Conservation (phyloP, 2,329 filamentous ascomycete genomes). For the Arthrobotrys sphaeroides region DNA sequence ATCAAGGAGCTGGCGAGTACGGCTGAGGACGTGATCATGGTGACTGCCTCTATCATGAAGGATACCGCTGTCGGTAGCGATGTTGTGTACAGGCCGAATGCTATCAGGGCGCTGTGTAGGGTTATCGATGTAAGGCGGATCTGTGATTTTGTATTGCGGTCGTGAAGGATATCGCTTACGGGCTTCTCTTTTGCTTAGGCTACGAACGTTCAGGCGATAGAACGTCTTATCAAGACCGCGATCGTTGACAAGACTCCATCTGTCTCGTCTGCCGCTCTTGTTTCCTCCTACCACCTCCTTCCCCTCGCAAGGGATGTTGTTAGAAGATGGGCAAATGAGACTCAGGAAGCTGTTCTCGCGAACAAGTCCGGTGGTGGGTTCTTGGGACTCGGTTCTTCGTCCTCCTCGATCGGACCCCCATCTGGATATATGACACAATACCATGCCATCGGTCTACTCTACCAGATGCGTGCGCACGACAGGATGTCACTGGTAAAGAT, state of each 20-base stretch:
- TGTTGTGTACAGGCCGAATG: slow-evolving; percentile 91
- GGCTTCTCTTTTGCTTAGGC: slow-evolving; percentile 67
- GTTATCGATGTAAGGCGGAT: slow-evolving; percentile 80
- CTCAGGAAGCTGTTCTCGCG: slow-evolving; percentile 91
- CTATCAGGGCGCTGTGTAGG: slow-evolving; percentile 91
- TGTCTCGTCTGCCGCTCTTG: slow-evolving; percentile 92
- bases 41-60: slow-evolving; percentile 99
- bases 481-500: slow-evolving; percentile 99
- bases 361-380: slow-evolving; percentile 87
- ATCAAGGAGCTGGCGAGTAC: slow-evolving; percentile 97
- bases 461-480: slow-evolving; percentile 97
- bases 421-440: slow-evolving; percentile 99
- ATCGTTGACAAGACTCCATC: slow-evolving; percentile 99
- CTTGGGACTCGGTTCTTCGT: slow-evolving; percentile 86
- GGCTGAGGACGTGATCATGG: slow-evolving; percentile 99
- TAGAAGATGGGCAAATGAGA: slow-evolving; percentile 97
- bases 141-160: neutral
- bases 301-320: slow-evolving; percentile 96
- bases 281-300: slow-evolving; percentile 96
- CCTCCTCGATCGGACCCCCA: slow-evolving; percentile 78
- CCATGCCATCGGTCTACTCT: slow-evolving; percentile 94
- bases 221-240: slow-evolving; percentile 97
- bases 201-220: slow-evolving; percentile 95
- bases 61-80: slow-evolving; percentile 96
- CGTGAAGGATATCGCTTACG: neutral